Evolutionary conservation across 2,329 filamentous ascomycete genomes (phyloP).

Genomic region (Orbilia quercus): DNA sequence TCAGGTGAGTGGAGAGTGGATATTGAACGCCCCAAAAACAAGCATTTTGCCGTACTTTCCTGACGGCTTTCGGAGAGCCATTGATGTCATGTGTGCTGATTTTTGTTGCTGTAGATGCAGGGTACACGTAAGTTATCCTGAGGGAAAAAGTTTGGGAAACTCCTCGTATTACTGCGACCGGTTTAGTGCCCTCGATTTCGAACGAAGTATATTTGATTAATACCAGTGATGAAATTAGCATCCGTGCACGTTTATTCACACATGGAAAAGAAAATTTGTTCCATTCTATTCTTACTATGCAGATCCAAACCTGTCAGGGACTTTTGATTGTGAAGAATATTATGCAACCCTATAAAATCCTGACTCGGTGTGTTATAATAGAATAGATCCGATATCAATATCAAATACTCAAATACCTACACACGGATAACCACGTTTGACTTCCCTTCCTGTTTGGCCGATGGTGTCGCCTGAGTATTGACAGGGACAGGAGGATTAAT

Average conservation of each 20-base stretch:
- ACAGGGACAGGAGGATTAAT: no score
- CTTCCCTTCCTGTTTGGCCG: conserved; percentile 24
- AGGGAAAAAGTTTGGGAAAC: no score
- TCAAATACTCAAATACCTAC: no score
- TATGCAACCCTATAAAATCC: no score
- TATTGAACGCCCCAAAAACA: conserved; percentile 18
- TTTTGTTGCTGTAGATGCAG: background rate
- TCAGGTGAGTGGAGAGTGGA: conserved; percentile 42
- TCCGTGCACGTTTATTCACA: conserved; percentile 2
- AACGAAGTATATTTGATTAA: background rate
- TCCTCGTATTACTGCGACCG: no score
- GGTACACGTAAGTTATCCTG: background rate
- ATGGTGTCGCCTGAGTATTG: no score
- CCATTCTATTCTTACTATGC: background rate
- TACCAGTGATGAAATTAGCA: background rate
- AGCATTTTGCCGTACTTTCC: no score
- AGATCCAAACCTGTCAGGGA: no score
- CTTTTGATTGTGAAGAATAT: no score
- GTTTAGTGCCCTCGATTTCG: background rate
- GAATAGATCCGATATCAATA: no score
- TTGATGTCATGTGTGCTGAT: conserved; percentile 45
- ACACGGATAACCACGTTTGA: conserved; percentile 16
- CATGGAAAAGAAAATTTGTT: background rate
- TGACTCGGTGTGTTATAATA: no score
- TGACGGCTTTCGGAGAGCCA: conserved; percentile 29